These are phyloP conservation scores for Xanthoconium separans DNA, from an alignment of 1,284 basidiomycete species.

Conservation along the genomic window DNA sequence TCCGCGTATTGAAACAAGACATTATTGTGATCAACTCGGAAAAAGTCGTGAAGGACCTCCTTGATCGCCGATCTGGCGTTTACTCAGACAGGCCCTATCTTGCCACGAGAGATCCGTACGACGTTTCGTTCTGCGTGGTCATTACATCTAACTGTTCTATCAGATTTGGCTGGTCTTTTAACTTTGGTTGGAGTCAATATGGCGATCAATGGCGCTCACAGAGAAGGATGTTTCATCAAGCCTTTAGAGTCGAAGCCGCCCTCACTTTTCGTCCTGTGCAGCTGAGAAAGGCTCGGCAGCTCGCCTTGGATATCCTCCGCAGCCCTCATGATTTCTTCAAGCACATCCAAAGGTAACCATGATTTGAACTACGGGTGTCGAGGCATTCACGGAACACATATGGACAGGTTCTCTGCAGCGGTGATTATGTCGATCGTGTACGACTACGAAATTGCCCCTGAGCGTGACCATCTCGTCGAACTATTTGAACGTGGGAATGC, in stretches of 20 bases:
- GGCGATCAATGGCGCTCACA: slow-evolving; percentile 25
- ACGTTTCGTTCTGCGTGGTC: background rate
- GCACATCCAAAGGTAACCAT: slow-evolving; percentile 21
- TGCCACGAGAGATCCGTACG: slow-evolving; percentile 24
- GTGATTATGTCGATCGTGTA: slow-evolving; percentile 28
- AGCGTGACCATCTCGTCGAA: slow-evolving; percentile 22
- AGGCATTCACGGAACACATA: background rate
- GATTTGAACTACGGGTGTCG: background rate
- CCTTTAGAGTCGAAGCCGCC: slow-evolving; percentile 24
- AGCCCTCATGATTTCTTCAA: slow-evolving; percentile 13
- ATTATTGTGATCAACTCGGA: slow-evolving; percentile 25
- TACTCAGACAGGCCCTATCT: slow-evolving; percentile 30
- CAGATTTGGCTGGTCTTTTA: slow-evolving; percentile 29
- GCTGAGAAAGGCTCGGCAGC: slow-evolving; percentile 19
- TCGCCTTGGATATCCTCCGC: slow-evolving; percentile 19
- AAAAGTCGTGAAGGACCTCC: slow-evolving; percentile 24
- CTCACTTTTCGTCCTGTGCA: slow-evolving; percentile 19
- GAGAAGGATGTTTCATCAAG: slow-evolving; percentile 29
- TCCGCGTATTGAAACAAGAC: slow-evolving; percentile 23
- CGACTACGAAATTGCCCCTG: slow-evolving; percentile 20
- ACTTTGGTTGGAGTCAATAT: slow-evolving; percentile 19
- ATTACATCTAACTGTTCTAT: background rate
- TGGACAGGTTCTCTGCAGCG: slow-evolving; percentile 20
- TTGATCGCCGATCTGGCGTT: slow-evolving; percentile 23
- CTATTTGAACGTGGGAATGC: slow-evolving; percentile 14